Percentiles rank a stretch among this genome's conserved stretches.
Conservation (phyloP, 345 rosid genomes). For the Corchorus olitorius region DNA sequence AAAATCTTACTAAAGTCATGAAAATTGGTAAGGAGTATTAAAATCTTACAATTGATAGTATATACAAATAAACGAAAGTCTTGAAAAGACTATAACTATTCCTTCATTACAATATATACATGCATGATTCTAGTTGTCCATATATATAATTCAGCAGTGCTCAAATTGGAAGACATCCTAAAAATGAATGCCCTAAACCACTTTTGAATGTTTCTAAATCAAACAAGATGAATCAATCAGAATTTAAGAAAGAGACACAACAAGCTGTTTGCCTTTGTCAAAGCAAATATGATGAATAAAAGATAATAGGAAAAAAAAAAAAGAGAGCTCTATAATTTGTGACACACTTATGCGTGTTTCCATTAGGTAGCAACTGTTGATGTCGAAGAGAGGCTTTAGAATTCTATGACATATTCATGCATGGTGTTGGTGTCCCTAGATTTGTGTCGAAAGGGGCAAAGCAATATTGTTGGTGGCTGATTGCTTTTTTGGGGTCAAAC, state of each 20-base stretch:
- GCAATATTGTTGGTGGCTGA: slow-evolving; percentile 4
- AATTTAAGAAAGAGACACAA: not conserved
- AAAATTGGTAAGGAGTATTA: too few relatives aligned
- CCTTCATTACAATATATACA: not conserved
- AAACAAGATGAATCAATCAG: not conserved
- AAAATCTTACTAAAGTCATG: too few relatives aligned
- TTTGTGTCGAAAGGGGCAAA: not conserved
- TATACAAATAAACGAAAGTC: too few relatives aligned
- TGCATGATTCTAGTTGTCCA: not conserved
- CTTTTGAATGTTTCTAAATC: not conserved
- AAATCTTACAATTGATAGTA: too few relatives aligned
- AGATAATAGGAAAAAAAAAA: not conserved
- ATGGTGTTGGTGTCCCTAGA: not conserved
- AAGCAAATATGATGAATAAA: not conserved
- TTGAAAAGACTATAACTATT: too few relatives aligned
- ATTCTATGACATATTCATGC: slow-evolving; percentile 1
- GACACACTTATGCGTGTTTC: slow-evolving; percentile 1
- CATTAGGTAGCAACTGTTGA: not conserved
- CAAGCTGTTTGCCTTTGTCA: not conserved
- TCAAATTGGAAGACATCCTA: not conserved
- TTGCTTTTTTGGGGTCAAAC: not conserved
- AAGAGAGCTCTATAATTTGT: not conserved
- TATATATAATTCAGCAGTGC: not conserved
- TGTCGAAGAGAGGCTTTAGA: not conserved
- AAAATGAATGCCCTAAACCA: not conserved